Percentiles rank a stretch among this genome's conserved stretches.
These are phyloP conservation scores for Ilex aquifolium DNA, from an alignment of 257 asterid species.

Conservation along the genomic window DNA sequence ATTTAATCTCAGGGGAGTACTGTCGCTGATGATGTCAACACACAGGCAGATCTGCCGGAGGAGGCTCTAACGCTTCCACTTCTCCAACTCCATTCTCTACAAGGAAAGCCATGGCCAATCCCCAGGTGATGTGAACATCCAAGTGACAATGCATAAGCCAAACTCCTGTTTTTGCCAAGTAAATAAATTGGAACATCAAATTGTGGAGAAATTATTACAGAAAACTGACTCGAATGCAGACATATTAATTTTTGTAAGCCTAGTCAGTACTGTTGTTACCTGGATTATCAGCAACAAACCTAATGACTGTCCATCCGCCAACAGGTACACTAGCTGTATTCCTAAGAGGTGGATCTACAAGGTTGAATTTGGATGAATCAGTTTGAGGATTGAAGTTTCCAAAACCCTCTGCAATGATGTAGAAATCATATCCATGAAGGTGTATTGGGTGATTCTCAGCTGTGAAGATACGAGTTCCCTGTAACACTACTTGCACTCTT, in stretches of 20 bases:
- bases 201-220: neutral
- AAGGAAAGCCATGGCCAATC: constrained; percentile 71
- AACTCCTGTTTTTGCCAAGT: constrained; percentile 41
- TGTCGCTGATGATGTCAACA: constrained; percentile 25
- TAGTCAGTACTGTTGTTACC: constrained; percentile 30
- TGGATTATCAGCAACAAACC: constrained; percentile 93
- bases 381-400: constrained; percentile 61
- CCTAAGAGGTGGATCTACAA: constrained; percentile 72
- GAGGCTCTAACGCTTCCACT: constrained; percentile 45
- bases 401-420: constrained; percentile 71
- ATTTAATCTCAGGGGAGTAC: neutral
- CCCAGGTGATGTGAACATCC: constrained; percentile 84
- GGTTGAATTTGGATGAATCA: constrained; percentile 64
- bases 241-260: neutral
- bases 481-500: constrained; percentile 66
- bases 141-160: constrained; percentile 92
- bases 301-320: constrained; percentile 81
- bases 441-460: constrained; percentile 91
- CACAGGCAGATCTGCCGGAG: constrained; percentile 65
- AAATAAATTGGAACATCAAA: neutral
- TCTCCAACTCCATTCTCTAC: constrained; percentile 68
- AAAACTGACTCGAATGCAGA: no score
- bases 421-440: constrained; percentile 88
- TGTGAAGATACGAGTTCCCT: constrained; percentile 72
- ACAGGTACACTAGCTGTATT: constrained; percentile 84